These are phyloP conservation scores for Tuber calosporum DNA, from an alignment of 495 filamentous ascomycete species.

Conservation along the genomic window DNA sequence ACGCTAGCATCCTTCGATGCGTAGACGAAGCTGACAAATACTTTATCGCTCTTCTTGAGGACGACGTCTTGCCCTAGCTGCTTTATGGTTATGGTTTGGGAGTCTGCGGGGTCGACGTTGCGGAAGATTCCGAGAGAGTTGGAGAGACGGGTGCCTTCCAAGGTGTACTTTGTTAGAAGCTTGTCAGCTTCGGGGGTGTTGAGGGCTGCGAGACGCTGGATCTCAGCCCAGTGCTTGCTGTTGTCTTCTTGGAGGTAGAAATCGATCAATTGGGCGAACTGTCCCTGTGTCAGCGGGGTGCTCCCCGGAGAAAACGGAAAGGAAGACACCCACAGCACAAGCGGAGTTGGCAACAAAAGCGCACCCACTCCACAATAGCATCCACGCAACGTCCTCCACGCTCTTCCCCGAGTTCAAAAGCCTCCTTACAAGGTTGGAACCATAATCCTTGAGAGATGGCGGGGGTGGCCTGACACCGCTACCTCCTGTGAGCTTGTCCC, in stretches of 20 bases:
- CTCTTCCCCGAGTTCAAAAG: slow-evolving; percentile 6
- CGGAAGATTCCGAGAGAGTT: slow-evolving; percentile 31
- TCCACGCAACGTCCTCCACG: slow-evolving; percentile 22
- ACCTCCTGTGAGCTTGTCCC: background rate
- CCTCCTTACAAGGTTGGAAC: slow-evolving; percentile 18
- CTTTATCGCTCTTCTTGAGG: slow-evolving; percentile 22
- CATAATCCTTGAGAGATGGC: slow-evolving; percentile 13
- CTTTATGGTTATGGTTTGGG: slow-evolving; percentile 7
- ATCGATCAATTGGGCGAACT: slow-evolving; percentile 30
- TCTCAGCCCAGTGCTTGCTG: slow-evolving; percentile 26
- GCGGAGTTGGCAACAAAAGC: slow-evolving; percentile 27
- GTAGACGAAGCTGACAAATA: slow-evolving; percentile 26
- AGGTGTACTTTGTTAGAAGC: slow-evolving; percentile 22
- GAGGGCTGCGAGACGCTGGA: slow-evolving; percentile 13
- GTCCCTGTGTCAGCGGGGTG: background rate
- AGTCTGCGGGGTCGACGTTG: slow-evolving; percentile 12
- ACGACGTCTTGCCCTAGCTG: slow-evolving; percentile 5
- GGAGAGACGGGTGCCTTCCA: slow-evolving; percentile 32
- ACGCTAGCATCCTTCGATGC: slow-evolving; percentile 15
- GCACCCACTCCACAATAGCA: slow-evolving; percentile 26
- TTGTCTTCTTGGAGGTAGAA: slow-evolving; percentile 30
- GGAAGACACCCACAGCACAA: slow-evolving; percentile 11
- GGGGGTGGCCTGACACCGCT: background rate
- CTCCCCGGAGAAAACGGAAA: background rate
- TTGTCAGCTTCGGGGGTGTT: slow-evolving; percentile 18